These are phyloP conservation scores for Scheffersomyces ergatensis DNA, from an alignment of 805 yeast species.

Conservation along the genomic window DNA sequence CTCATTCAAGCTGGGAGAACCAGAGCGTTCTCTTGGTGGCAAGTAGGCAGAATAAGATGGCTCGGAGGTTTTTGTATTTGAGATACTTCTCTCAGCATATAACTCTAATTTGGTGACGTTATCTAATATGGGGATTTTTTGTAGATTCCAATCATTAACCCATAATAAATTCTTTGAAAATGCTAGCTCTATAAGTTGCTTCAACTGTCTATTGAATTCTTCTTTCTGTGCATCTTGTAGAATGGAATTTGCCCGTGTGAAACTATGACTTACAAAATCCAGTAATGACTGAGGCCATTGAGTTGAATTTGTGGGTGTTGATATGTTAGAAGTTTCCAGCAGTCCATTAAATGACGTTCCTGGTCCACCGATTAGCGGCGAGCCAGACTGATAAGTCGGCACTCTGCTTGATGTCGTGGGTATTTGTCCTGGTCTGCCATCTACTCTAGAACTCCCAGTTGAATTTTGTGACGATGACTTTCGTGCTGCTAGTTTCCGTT, in stretches of 20 bases:
- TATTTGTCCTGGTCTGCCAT: constrained; percentile 1
- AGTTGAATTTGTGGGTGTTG: constrained; percentile 1
- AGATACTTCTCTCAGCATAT: background rate
- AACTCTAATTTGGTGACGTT: constrained; percentile 4
- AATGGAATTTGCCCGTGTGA: constrained; percentile 32
- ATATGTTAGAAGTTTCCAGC: background rate
- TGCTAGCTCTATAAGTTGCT: constrained; percentile 47
- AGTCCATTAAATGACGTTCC: no score
- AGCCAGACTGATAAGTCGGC: no score
- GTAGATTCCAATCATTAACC: constrained; percentile 53
- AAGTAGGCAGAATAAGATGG: background rate
- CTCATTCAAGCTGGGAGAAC: background rate
- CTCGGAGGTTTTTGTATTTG: background rate
- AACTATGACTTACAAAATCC: constrained; percentile 48
- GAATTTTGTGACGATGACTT: background rate
- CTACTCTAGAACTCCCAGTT: background rate
- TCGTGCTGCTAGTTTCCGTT: constrained; percentile 1
- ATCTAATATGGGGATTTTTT: constrained; percentile 47
- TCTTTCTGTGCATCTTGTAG: constrained; percentile 33
- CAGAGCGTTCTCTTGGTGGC: background rate
- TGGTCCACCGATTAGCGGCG: no score
- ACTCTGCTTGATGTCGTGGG: no score
- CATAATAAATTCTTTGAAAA: constrained; percentile 41
- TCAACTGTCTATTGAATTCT: constrained; percentile 49
- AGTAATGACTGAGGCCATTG: constrained; percentile 58